Evolutionary conservation across 2,329 filamentous ascomycete species (phyloP).

Genomic region (Penicillium sp.): DNA sequence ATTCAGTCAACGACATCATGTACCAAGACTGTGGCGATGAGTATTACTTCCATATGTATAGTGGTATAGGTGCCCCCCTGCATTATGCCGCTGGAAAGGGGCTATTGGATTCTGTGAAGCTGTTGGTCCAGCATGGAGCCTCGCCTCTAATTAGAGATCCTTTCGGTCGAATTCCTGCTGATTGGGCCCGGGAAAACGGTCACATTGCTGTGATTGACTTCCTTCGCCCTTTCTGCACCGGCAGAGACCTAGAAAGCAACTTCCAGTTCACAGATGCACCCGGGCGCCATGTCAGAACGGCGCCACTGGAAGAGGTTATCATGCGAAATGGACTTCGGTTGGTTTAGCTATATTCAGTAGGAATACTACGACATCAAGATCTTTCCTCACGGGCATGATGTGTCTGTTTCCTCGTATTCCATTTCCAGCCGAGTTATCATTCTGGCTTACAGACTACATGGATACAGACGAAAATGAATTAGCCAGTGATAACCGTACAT

Average conservation of each 20-base stretch:
- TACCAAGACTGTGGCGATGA: conserved; percentile 3
- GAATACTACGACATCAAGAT: neutral
- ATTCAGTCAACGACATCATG: conserved; percentile 1
- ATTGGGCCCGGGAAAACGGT: neutral
- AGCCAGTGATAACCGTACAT: too few species aligned
- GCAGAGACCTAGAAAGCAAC: neutral
- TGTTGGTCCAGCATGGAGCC: neutral
- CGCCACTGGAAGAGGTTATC: neutral
- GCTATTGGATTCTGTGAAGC: conserved; percentile 3
- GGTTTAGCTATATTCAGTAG: neutral
- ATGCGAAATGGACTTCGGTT: neutral
- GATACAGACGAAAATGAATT: too few species aligned
- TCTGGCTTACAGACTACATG: too few species aligned
- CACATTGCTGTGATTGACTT: neutral
- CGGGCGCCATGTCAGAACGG: neutral
- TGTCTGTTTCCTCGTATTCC: too few species aligned
- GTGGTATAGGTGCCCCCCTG: conserved; percentile 1
- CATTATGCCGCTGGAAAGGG: conserved; percentile 3
- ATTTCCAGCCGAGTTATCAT: too few species aligned
- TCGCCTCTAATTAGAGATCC: neutral
- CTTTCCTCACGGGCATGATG: too few species aligned
- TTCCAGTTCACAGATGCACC: neutral
- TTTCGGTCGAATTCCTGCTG: neutral
- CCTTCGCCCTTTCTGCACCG: neutral
- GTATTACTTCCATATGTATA: conserved; percentile 2